These are phyloP conservation scores for Boletus rufocinnamomeus DNA, from an alignment of 768 basidiomycete genomes.

Conservation along the genomic window DNA sequence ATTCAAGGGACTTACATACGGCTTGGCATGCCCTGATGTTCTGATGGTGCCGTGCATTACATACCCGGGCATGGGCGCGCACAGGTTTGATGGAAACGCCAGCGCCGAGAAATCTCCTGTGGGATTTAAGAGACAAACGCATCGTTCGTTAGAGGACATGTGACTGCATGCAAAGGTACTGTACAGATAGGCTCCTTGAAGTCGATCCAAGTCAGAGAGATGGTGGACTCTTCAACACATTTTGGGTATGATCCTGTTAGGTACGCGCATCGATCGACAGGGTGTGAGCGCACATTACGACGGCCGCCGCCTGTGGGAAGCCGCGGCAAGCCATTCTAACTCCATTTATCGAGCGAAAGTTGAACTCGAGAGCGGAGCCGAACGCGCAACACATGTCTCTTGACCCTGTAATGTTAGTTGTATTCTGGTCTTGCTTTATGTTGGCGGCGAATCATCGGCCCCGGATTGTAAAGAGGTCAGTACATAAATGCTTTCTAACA, in stretches of 20 bases:
- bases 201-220: neutral
- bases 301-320: neutral
- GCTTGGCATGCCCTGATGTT: neutral
- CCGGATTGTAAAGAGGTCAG: too few relatives aligned
- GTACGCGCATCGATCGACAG: neutral
- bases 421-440: neutral
- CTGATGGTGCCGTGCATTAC: slow-evolving; percentile 6
- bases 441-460: neutral
- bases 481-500: too few relatives aligned
- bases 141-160: neutral
- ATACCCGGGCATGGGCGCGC: neutral
- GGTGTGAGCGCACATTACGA: neutral
- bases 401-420: neutral
- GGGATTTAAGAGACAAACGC: neutral
- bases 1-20: neutral
- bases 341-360: neutral
- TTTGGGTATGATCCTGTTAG: too few relatives aligned
- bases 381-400: neutral
- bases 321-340: neutral
- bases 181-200: neutral
- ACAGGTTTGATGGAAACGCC: slow-evolving; percentile 6
- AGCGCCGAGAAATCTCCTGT: neutral
- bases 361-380: neutral
- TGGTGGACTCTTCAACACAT: too few relatives aligned
- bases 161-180: neutral